Base-by-base conservation (phyloP, 2,329 filamentous ascomycete genomes). In the Chaetoscypha palmicola region DNA sequence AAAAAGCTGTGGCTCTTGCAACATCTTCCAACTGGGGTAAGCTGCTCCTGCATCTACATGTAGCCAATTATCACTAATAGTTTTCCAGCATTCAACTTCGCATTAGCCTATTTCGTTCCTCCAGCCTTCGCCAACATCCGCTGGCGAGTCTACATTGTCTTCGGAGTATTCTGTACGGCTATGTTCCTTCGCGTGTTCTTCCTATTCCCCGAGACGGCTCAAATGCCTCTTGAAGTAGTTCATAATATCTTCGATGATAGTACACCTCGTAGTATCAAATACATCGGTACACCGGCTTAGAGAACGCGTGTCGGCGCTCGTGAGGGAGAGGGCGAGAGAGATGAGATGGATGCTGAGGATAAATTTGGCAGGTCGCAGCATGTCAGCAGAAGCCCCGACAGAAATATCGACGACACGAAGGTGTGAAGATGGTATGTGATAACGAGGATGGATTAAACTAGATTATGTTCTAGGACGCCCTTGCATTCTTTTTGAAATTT, bases 191-290 rank as follows among this genome's bases (percentile, higher is more conserved):
- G 76, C 52, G 67, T 70, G 21, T 70, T 71, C 57, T 76, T 79
- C 52, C 53, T 70, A 38, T 79, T 77, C 62, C 74, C 74, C 0
- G 74, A 79, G 59, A 79, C 74, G 0, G 66, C 68, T 19, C 70
- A 72, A 41, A 76, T 75, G 63, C 70, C 70, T 0, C 65, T 77
- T 1, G 74, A 78, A 49, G 73, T 76, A 49, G 68, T 73, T 2
- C 68, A 71, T 38, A 61, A 62, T 31, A 70, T 74, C 28, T 75
- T 76, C 43, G 50, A 55, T 33, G 54, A 57, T 31, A 75, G 38
- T 11, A 61, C 55, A 1, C 52, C 55, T 3, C 53, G 55, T 4
- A 55, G 47, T 30, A 46, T 61, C 43, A 56, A 41, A 31, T 56
- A 48, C 26, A 7, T 59, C 14, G 58, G 58, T 7, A 58, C 52